These are phyloP conservation scores for Nemania serpens DNA, from an alignment of 2,329 filamentous ascomycete genomes.

Conservation along the genomic window DNA sequence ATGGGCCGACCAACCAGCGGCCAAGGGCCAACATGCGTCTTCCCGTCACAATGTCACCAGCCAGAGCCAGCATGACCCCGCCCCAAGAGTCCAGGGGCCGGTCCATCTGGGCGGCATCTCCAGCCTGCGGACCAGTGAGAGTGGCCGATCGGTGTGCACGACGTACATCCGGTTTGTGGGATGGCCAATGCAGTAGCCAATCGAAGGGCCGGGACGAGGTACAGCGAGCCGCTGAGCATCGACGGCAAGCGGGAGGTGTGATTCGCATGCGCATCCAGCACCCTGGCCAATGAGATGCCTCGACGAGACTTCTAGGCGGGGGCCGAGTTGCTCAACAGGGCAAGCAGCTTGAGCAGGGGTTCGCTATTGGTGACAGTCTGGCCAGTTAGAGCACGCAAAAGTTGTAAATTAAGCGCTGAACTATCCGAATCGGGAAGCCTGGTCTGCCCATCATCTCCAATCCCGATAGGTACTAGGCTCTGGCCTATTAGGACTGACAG, in stretches of 20 bases:
- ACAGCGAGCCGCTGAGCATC: constrained; percentile 40
- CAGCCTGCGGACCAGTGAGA: constrained; percentile 39
- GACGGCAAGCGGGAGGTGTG: constrained; percentile 33
- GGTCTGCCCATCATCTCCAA: constrained; percentile 24
- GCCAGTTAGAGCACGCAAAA: constrained; percentile 13
- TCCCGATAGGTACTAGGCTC: not conserved
- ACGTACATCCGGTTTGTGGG: constrained; percentile 33
- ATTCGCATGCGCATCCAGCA: constrained; percentile 29
- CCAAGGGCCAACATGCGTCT: constrained; percentile 14
- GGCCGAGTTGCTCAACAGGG: constrained; percentile 6
- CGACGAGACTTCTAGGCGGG: constrained; percentile 7
- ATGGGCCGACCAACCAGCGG: constrained; percentile 17
- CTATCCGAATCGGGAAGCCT: constrained; percentile 26
- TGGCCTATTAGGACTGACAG: not conserved
- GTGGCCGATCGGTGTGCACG: constrained; percentile 38
- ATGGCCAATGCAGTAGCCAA: too few relatives aligned
- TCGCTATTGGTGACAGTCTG: not conserved
- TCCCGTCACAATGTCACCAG: constrained; percentile 22
- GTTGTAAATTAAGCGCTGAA: constrained; percentile 30
- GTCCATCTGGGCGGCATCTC: constrained; percentile 39
- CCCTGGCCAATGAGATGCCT: constrained; percentile 34
- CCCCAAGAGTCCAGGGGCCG: constrained; percentile 28
- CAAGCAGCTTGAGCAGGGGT: constrained; percentile 9
- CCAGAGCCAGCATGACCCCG: constrained; percentile 35
- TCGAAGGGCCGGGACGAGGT: constrained; percentile 28